Evolutionary conservation across 1,284 basidiomycete species (phyloP), one percentile per base, ranked within the genome.

Genomic region (Schizopora paradoxa): DNA sequence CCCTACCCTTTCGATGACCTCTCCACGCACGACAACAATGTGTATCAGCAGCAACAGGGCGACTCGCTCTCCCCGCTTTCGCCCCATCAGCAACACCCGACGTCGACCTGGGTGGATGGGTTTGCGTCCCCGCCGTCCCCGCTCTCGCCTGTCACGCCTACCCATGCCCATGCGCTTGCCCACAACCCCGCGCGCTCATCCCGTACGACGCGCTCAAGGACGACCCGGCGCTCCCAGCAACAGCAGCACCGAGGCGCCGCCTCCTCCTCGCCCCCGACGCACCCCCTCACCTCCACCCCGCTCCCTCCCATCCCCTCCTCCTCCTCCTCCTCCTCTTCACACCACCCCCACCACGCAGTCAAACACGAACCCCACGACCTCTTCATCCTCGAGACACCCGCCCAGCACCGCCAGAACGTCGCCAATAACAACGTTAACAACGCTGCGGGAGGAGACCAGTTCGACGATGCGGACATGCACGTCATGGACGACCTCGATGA

Each of bases 391-490:
- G 22, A 23, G 5, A 18, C 37, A 10, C 19, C 23, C 25, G 18
- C 14, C 13, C 11, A 23, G 14, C 44, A 18, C 43, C n/a, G n/a
- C n/a, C n/a, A n/a, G n/a, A 18, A 22, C 3, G 13, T 8, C 27
- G n/a, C 44, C 8, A 25, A 27, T n/a, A 39, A 23, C 37, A 46
- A 18, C 36, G 19, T 36, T n/a, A 21, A 16, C 19, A 25, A 34
- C 19, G 14, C 41, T 18, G 40, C 16, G 25, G 25, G 11, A 29
- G 25, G 18, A 6, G 26, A 19, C 7, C 27, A 16, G 8, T 35
- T 35, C 14, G 33, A 35, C 10, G 33, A 8, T 22, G 11, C 18
- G 18, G n/a, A n/a, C n/a, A n/a, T n/a, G n/a, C n/a, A n/a, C n/a
- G n/a, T n/a, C n/a, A n/a, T n/a, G n/a, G n/a, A n/a, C n/a, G n/a